Conservation (phyloP, 139 green algal species). For the Pleodorina starrii region DNA sequence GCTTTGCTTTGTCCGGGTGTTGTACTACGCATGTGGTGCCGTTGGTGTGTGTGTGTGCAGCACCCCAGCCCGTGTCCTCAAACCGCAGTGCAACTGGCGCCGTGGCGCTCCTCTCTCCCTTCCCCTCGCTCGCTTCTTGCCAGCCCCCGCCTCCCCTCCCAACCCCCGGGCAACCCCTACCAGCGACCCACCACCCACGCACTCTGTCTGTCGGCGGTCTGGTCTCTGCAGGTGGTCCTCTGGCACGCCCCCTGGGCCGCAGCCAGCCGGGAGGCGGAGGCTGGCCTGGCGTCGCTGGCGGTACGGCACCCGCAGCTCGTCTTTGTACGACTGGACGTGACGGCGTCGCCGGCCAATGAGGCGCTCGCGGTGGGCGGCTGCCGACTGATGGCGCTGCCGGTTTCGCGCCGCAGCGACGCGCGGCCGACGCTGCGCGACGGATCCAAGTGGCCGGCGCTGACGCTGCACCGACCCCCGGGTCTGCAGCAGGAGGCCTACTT, state of each 20-base stretch:
- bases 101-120: no score
- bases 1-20: no score
- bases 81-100: no score
- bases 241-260: slow-evolving; percentile 75
- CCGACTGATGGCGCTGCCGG: neutral
- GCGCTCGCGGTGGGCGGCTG: neutral
- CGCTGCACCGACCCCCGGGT: slow-evolving; percentile 69
- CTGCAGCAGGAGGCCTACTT: slow-evolving; percentile 59
- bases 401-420: neutral
- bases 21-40: no score
- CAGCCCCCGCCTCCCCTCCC: no score
- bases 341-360: slow-evolving; percentile 49
- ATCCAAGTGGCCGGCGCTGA: slow-evolving; percentile 73
- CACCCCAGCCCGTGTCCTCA: no score
- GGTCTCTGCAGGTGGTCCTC: slow-evolving; percentile 57
- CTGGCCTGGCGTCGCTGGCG: slow-evolving; percentile 52
- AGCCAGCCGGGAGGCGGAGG: slow-evolving; percentile 37
- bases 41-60: no score
- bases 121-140: no score
- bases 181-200: no score
- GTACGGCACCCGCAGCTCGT: slow-evolving; percentile 30
- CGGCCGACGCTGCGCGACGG: slow-evolving; percentile 62
- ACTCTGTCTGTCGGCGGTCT: no score
- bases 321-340: slow-evolving; percentile 69
- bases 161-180: no score